Conservation (phyloP, 2,329 filamentous ascomycete species). For the Monosporascus sp. region DNA sequence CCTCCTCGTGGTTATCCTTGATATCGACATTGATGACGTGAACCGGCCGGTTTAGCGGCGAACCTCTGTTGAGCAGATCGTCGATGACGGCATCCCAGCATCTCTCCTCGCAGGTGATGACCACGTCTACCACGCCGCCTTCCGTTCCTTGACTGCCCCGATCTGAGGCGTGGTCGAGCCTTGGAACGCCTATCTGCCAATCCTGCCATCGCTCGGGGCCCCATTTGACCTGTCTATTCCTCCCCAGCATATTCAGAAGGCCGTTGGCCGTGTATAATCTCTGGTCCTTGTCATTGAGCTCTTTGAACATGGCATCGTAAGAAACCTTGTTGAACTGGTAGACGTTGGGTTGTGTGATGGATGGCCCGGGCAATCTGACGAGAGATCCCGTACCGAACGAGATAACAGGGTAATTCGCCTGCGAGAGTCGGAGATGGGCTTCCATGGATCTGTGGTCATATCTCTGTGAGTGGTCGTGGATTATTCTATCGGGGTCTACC, state of each 20-base stretch:
- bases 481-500: slow-evolving; percentile 14
- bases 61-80: slow-evolving; percentile 79
- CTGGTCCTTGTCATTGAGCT: slow-evolving; percentile 79
- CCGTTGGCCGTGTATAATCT: slow-evolving; percentile 88
- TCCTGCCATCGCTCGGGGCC: slow-evolving; percentile 97
- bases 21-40: slow-evolving; percentile 99
- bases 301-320: slow-evolving; percentile 90
- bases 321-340: slow-evolving; percentile 98
- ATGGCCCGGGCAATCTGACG: slow-evolving; percentile 86
- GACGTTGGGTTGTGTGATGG: slow-evolving; percentile 89
- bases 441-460: slow-evolving; percentile 75
- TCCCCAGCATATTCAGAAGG: slow-evolving; percentile 89
- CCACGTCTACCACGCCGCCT: slow-evolving; percentile 83
- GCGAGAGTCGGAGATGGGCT: slow-evolving; percentile 87
- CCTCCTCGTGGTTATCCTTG: slow-evolving; percentile 96
- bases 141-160: slow-evolving; percentile 78
- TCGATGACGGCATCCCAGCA: slow-evolving; percentile 98
- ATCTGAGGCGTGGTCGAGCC: slow-evolving; percentile 69
- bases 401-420: slow-evolving; percentile 87
- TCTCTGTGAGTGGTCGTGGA: background rate
- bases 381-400: slow-evolving; percentile 96
- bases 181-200: slow-evolving; percentile 82
- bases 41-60: slow-evolving; percentile 83
- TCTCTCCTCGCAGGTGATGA: slow-evolving; percentile 95
- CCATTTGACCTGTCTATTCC: slow-evolving; percentile 89